These are phyloP conservation scores for Globisporangium polare DNA, from an alignment of 352 stramenopile genomes.

Conservation along the genomic window DNA sequence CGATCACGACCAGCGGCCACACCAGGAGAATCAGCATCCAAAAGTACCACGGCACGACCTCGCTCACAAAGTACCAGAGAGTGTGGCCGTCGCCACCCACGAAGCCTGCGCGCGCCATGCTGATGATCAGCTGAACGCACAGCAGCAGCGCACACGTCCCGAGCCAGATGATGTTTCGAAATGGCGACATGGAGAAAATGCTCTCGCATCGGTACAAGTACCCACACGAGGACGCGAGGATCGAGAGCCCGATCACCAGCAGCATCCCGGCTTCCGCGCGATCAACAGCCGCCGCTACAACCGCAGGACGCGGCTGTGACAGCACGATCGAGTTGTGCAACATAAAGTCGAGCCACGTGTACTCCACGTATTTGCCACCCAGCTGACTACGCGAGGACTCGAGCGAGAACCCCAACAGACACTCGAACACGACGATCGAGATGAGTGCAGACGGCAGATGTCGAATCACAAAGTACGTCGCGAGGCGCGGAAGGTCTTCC, in stretches of 20 bases:
- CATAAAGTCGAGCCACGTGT: slow-evolving; percentile 64
- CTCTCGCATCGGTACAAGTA: slow-evolving; percentile 81
- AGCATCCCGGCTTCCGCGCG: slow-evolving; percentile 76
- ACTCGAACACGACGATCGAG: slow-evolving; percentile 64
- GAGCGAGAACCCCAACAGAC: slow-evolving; percentile 65
- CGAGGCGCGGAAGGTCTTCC: slow-evolving; percentile 54
- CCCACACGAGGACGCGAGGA: slow-evolving; percentile 64
- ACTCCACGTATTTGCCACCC: slow-evolving; percentile 23
- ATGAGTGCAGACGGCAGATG: slow-evolving; percentile 63
- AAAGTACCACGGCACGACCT: slow-evolving; percentile 55
- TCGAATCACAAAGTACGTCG: slow-evolving; percentile 65
- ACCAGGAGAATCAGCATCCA: slow-evolving; percentile 43
- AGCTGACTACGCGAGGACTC: slow-evolving; percentile 25
- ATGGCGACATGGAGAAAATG: slow-evolving; percentile 55
- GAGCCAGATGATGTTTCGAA: slow-evolving; percentile 74
- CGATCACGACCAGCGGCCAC: slow-evolving; percentile 64
- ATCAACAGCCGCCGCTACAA: slow-evolving; percentile 55
- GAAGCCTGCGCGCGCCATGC: slow-evolving; percentile 36
- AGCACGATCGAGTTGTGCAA: slow-evolving; percentile 42
- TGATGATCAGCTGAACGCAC: slow-evolving; percentile 44
- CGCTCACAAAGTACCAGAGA: slow-evolving; percentile 42
- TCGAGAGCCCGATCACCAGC: slow-evolving; percentile 57
- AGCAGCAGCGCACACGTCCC: slow-evolving; percentile 31
- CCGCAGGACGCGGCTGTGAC: slow-evolving; percentile 39
- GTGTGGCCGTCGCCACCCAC: slow-evolving; percentile 42